phyloP scores from a whole-genome alignment of 768 basidiomycete genomes.

The Auricularia heimuer region DNA sequence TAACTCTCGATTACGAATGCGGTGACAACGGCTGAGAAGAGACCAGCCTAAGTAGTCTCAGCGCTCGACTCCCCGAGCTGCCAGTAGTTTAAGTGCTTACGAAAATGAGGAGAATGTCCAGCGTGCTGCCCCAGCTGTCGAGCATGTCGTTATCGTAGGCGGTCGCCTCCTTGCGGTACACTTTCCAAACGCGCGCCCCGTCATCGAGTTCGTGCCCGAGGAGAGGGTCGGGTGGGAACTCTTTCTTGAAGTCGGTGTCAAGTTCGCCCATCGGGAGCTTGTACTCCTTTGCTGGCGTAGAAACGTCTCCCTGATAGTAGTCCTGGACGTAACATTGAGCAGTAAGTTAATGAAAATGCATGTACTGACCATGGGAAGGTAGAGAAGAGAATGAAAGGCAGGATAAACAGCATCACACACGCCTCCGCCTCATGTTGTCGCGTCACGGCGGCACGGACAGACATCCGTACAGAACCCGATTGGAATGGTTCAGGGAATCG shows the following conservation, averaged over 20 bases:
- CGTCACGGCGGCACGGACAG: no score
- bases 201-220: conserved; percentile 1
- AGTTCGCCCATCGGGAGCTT: no score
- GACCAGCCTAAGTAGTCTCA: neutral
- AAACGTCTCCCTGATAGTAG: no score
- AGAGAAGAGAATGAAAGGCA: no score
- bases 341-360: no score
- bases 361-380: no score
- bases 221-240: conserved; percentile 3
- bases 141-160: conserved; percentile 3
- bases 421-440: no score
- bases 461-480: no score
- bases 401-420: no score
- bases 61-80: neutral
- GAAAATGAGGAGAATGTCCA: conserved; percentile 5
- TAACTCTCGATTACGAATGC: neutral
- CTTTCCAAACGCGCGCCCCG: conserved; percentile 7
- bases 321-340: no score
- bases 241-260: neutral
- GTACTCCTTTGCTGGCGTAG: no score
- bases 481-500: no score
- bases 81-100: neutral
- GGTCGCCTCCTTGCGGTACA: conserved; percentile 5
- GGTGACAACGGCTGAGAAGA: neutral
- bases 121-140: neutral